Conservation (phyloP, 257 asterid genomes). For the Phtheirospermum japonicum region DNA sequence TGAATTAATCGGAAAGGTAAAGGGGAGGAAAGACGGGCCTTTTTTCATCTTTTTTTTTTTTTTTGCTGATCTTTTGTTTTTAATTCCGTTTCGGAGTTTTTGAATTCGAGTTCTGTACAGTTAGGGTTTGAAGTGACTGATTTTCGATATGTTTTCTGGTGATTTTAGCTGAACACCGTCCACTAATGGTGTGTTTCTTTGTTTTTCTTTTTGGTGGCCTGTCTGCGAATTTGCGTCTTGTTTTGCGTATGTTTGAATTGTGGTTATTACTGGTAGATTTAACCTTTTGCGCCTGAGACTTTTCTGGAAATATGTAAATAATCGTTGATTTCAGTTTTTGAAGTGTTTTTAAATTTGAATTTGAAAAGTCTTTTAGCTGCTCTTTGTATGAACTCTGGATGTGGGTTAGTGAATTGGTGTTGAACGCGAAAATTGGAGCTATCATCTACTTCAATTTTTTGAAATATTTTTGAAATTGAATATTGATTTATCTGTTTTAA, state of each 20-base stretch:
- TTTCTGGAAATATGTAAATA: slow-evolving; percentile 14
- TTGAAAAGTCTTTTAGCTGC: slow-evolving; percentile 30
- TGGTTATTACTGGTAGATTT: slow-evolving; percentile 25
- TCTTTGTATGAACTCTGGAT: slow-evolving; percentile 23
- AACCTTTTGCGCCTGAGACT: background rate
- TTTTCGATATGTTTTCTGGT: slow-evolving; percentile 25
- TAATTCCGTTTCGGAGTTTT: slow-evolving; percentile 21
- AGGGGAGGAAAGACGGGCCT: slow-evolving; percentile 10
- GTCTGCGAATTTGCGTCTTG: slow-evolving; percentile 26
- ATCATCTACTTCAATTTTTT: background rate
- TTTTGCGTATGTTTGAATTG: slow-evolving; percentile 27
- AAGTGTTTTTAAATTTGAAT: slow-evolving; percentile 27
- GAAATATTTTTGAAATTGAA: slow-evolving; percentile 8
- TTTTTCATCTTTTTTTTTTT: background rate
- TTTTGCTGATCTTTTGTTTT: slow-evolving; percentile 33
- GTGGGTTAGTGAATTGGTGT: slow-evolving; percentile 18
- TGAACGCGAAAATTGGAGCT: slow-evolving; percentile 23
- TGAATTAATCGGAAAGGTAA: slow-evolving; percentile 38
- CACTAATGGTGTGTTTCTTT: slow-evolving; percentile 13
- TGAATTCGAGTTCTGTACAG: slow-evolving; percentile 26
- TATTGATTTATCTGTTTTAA: slow-evolving; percentile 1
- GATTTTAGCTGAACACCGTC: slow-evolving; percentile 26
- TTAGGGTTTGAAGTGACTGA: slow-evolving; percentile 25
- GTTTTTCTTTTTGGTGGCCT: background rate
- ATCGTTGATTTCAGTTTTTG: slow-evolving; percentile 28